Conservation (phyloP, 2,329 filamentous ascomycete genomes). For the Monosporascus sp. region DNA sequence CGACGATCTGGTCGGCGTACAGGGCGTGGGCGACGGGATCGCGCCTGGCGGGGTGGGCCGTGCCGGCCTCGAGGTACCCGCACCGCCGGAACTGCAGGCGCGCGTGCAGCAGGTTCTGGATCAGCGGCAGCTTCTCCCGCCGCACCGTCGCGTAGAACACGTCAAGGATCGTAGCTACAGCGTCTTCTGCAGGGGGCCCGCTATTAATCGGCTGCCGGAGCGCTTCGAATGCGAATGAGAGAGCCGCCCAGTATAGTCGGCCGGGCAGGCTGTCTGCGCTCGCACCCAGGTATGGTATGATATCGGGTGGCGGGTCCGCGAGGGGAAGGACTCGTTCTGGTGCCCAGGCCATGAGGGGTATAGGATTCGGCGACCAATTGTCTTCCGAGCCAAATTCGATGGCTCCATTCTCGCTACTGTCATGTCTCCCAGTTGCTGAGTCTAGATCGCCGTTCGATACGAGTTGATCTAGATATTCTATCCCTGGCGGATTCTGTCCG, state of each 20-base stretch:
- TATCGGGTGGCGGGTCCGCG: slow-evolving; percentile 9
- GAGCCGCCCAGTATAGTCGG: slow-evolving; percentile 12
- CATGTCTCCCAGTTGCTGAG: too few species aligned
- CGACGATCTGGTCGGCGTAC: slow-evolving; percentile 1
- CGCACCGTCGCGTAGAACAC: slow-evolving; percentile 6
- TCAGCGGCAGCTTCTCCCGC: slow-evolving; percentile 3
- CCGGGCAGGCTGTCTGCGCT: slow-evolving; percentile 11
- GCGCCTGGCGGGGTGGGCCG: background rate
- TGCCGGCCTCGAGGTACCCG: slow-evolving; percentile 2
- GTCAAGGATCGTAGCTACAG: slow-evolving; percentile 3
- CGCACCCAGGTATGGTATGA: slow-evolving; percentile 10
- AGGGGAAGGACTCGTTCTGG: slow-evolving; percentile 8
- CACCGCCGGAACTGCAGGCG: slow-evolving; percentile 9
- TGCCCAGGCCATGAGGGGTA: background rate
- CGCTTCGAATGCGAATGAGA: slow-evolving; percentile 12
- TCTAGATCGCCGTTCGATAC: too few species aligned
- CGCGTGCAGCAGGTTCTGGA: slow-evolving; percentile 10
- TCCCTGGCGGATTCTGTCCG: too few species aligned
- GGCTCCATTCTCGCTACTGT: slow-evolving; percentile 5
- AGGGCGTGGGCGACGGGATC: slow-evolving; percentile 1
- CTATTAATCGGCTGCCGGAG: slow-evolving; percentile 5
- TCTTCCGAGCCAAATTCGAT: background rate
- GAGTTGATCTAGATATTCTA: too few species aligned
- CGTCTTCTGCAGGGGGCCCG: slow-evolving; percentile 7
- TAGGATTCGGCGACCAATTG: too few species aligned